Evolutionary conservation across 192 early-diverging fungal genomes (phyloP).

Genomic region (Diversispora eburnea): DNA sequence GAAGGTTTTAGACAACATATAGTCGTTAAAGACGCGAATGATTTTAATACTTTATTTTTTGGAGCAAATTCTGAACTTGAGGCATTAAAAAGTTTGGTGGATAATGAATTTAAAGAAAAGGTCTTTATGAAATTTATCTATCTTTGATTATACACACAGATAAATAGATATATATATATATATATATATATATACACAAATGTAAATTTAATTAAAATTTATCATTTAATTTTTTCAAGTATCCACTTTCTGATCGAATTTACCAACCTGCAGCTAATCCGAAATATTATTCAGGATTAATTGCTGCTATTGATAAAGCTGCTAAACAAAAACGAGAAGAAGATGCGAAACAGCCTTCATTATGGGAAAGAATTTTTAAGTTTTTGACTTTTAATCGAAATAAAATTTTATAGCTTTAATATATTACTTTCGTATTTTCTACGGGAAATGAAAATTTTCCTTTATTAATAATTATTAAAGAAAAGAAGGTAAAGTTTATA

Average conservation of each 20-base stretch:
- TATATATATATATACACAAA: not conserved
- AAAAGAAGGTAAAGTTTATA: too few relatives aligned
- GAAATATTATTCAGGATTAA: slow-evolving; percentile 51
- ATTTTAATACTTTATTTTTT: slow-evolving; percentile 26
- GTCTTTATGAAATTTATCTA: slow-evolving; percentile 26
- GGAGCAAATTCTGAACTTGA: slow-evolving; percentile 42
- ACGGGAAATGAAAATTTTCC: too few relatives aligned
- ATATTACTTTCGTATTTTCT: too few relatives aligned
- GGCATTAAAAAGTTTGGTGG: slow-evolving; percentile 43
- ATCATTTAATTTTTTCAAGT: slow-evolving; percentile 34
- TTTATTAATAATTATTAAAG: too few relatives aligned
- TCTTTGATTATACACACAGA: too few relatives aligned
- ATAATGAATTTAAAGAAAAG: slow-evolving; percentile 54
- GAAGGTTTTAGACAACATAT: slow-evolving; percentile 42
- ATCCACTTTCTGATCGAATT: slow-evolving; percentile 55
- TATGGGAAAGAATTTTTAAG: not conserved
- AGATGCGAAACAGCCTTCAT: not conserved
- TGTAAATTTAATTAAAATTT: not conserved
- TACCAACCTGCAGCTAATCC: slow-evolving; percentile 52
- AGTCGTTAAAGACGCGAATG: slow-evolving; percentile 24
- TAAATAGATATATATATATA: not conserved
- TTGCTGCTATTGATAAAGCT: slow-evolving; percentile 47
- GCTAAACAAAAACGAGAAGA: slow-evolving; percentile 44
- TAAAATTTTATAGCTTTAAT: too few relatives aligned
- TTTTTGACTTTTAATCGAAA: too few relatives aligned